Evolutionary conservation across 2,329 filamentous ascomycete species (phyloP), one percentile per base, ranked within the genome.

Genomic region (Arthrobotrys iridis): DNA sequence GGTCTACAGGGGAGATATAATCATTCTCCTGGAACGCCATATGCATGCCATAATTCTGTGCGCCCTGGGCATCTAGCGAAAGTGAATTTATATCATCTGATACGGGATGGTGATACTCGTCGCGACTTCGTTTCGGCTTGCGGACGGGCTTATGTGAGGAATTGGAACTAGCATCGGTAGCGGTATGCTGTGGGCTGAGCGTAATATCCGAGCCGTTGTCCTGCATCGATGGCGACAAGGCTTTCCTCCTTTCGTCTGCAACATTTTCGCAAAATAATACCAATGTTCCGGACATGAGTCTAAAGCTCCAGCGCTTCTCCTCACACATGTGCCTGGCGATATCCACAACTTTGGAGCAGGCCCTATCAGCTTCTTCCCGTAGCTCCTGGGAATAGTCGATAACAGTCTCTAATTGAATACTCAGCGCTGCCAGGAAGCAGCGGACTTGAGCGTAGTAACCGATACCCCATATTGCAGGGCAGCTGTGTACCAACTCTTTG

Each of bases 241-340:
- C 62, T 30, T 60, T 66, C 35, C 37, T 59, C 22, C 60, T 66
- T 11, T 73, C 68, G 18, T 73, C 68, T 4, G 68, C 68, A 10
- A 73, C 68, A 13, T 59, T 60, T 40, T 65, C 63, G 41, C 63
- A 75, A 26, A 78, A 78, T 4, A 78, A n/a, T n/a, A 77, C 77
- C 6, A 78, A 40, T 11, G 77, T 78, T 7, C 77, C 77, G 0
- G 77, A 78, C 22, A 78, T 71, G 1, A 77, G 71, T 57, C 76
- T 78, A 30, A 78, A 78, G 18, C 77, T 75, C 77, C 77, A 78
- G 18, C 68, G 46, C 26, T 77, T 76, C 40, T 76, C 77, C 22
- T 78, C 77, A 26, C 77, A 78, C 77, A 78, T 78, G 24, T 68
- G 74, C 13, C 62, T 46, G 1, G 77, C 77, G 7, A 78, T 78